Evolutionary conservation across 208 protist species (phyloP).

Genomic region (Endotrypanum monterogeii): DNA sequence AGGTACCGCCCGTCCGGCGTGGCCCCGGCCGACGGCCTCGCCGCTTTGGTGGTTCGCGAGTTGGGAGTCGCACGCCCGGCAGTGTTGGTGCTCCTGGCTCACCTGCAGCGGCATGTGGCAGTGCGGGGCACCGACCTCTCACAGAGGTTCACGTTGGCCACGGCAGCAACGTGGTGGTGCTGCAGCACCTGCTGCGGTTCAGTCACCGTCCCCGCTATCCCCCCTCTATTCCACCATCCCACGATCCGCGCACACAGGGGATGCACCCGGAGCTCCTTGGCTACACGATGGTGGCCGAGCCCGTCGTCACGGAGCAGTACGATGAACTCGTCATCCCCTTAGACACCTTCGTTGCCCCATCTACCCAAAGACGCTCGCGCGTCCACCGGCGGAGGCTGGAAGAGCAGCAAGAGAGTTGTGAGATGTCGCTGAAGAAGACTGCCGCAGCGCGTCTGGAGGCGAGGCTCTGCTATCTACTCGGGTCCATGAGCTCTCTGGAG

Average conservation of each 20-base stretch:
- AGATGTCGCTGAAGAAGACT: not conserved
- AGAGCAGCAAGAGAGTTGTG: not conserved
- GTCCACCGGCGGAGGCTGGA: not conserved
- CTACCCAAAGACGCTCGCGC: not conserved
- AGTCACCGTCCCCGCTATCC: conserved; percentile 56
- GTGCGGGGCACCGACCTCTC: conserved; percentile 6
- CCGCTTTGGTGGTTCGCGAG: conserved; percentile 9
- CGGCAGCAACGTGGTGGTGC: conserved; percentile 52
- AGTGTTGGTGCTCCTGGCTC: not conserved
- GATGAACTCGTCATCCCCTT: conserved; percentile 80
- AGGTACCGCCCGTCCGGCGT: conserved; percentile 6
- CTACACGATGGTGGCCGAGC: conserved; percentile 71
- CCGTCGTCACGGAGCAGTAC: conserved; percentile 84
- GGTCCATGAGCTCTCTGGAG: conserved; percentile 21
- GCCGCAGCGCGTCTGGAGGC: not conserved
- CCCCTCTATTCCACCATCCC: conserved; percentile 57
- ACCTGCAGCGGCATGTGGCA: not conserved
- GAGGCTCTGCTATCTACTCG: conserved; percentile 2
- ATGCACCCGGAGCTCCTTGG: conserved; percentile 51
- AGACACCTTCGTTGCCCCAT: not conserved
- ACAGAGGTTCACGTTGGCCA: conserved; percentile 32
- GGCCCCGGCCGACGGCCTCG: conserved; percentile 21
- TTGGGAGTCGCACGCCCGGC: not conserved
- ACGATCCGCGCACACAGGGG: conserved; percentile 36
- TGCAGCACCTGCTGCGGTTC: conserved; percentile 82